phyloP scores from a whole-genome alignment of 2,329 filamentous ascomycete species.

The Neonectria ditissima region DNA sequence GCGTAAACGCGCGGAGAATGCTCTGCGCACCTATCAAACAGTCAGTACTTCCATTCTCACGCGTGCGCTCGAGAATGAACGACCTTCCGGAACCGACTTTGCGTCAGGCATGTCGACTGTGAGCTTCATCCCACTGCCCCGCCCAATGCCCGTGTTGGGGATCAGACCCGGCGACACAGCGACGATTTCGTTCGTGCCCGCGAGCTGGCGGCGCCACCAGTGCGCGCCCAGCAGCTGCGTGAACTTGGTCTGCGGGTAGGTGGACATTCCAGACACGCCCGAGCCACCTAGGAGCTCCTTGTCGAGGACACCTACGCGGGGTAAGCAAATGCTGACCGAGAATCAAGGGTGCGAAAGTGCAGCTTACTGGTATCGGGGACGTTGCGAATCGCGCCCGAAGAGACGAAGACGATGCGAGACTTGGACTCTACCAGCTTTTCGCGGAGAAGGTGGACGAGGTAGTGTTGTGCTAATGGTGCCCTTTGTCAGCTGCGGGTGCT shows the following conservation, averaged over 20 bases:
- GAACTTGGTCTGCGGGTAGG: constrained; percentile 63
- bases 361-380: constrained; percentile 54
- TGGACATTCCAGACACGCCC: constrained; percentile 40
- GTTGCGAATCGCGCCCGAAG: constrained; percentile 59
- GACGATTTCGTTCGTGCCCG: constrained; percentile 57
- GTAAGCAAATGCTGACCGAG: constrained; percentile 11
- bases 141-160: constrained; percentile 58
- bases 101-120: constrained; percentile 57
- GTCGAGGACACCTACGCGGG: constrained; percentile 50
- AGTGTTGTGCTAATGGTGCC: constrained; percentile 61
- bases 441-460: constrained; percentile 61
- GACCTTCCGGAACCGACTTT: constrained; percentile 61
- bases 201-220: constrained; percentile 67
- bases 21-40: constrained; percentile 55
- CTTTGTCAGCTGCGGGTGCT: constrained; percentile 17
- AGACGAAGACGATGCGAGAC: constrained; percentile 63
- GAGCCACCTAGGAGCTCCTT: constrained; percentile 55
- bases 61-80: neutral
- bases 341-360: rapidly evolving
- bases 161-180: constrained; percentile 67
- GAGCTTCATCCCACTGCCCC: constrained; percentile 47
- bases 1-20: constrained; percentile 57
- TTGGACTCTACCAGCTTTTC: constrained; percentile 60
- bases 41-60: constrained; percentile 25
- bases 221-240: constrained; percentile 63